Evolutionary conservation across 2,329 filamentous ascomycete genomes (phyloP).

Genomic region (Coniella vitis): DNA sequence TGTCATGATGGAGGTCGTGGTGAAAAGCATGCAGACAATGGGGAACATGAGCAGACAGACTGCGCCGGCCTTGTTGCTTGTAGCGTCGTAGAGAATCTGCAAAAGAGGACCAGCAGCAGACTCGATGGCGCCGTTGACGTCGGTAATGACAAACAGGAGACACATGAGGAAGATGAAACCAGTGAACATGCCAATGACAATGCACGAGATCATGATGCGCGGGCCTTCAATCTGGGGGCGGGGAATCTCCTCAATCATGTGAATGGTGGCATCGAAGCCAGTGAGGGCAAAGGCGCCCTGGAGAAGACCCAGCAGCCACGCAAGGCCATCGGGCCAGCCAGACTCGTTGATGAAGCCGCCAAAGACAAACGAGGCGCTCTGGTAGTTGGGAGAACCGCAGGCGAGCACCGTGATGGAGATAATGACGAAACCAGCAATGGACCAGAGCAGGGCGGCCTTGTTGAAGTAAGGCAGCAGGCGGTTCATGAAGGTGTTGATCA

Average conservation of each 20-base stretch:
- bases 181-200: conserved; percentile 56
- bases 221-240: conserved; percentile 51
- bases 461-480: conserved; percentile 57
- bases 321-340: conserved; percentile 62
- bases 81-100: conserved; percentile 50
- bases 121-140: conserved; percentile 43
- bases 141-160: conserved; percentile 56
- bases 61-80: conserved; percentile 52
- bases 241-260: conserved; percentile 51
- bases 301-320: conserved; percentile 49
- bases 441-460: conserved; percentile 66
- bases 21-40: conserved; percentile 56
- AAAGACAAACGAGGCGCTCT: conserved; percentile 59
- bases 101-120: conserved; percentile 29
- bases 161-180: conserved; percentile 43
- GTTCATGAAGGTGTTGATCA: conserved; percentile 60
- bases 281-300: conserved; percentile 45
- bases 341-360: conserved; percentile 60
- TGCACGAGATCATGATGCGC: conserved; percentile 60
- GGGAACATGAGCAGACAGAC: conserved; percentile 63
- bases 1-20: conserved; percentile 57
- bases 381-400: conserved; percentile 59
- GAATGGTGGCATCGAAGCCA: conserved; percentile 46
- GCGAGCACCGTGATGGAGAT: conserved; percentile 64
- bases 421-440: conserved; percentile 58